These are phyloP conservation scores for Lathyrus oleraceus DNA, from an alignment of 306 rosid species.

Conservation along the genomic window DNA sequence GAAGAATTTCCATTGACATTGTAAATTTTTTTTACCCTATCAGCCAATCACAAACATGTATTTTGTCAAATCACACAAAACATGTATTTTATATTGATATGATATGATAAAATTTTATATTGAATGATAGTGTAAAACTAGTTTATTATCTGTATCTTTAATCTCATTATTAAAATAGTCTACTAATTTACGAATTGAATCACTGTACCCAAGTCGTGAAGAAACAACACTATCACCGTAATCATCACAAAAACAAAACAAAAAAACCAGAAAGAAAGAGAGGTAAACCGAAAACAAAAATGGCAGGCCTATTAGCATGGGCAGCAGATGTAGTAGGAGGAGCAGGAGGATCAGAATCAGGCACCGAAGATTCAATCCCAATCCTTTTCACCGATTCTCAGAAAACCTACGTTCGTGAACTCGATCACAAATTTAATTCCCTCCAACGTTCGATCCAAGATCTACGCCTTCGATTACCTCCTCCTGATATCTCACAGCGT, in stretches of 20 bases:
- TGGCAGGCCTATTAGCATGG: slow-evolving; percentile 98
- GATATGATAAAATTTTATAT: no score
- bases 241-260: no score
- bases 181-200: no score
- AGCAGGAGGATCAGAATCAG: slow-evolving; percentile 47
- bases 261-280: not conserved
- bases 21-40: no score
- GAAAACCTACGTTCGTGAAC: slow-evolving; percentile 59
- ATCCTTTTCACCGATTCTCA: slow-evolving; percentile 61
- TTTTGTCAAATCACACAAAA: no score
- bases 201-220: not conserved
- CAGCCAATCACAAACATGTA: no score
- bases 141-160: no score
- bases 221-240: not conserved
- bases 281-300: not conserved
- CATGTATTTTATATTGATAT: no score
- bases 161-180: no score
- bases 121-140: no score
- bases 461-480: slow-evolving; percentile 86
- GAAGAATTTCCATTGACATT: no score
- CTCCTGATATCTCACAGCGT: slow-evolving; percentile 81
- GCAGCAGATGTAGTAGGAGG: slow-evolving; percentile 90
- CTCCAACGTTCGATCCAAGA: slow-evolving; percentile 78
- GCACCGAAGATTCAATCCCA: slow-evolving; percentile 53
- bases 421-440: slow-evolving; percentile 59